These are phyloP conservation scores for Cytospora chrysosperma DNA, from an alignment of 2,329 filamentous ascomycete genomes.

Conservation along the genomic window DNA sequence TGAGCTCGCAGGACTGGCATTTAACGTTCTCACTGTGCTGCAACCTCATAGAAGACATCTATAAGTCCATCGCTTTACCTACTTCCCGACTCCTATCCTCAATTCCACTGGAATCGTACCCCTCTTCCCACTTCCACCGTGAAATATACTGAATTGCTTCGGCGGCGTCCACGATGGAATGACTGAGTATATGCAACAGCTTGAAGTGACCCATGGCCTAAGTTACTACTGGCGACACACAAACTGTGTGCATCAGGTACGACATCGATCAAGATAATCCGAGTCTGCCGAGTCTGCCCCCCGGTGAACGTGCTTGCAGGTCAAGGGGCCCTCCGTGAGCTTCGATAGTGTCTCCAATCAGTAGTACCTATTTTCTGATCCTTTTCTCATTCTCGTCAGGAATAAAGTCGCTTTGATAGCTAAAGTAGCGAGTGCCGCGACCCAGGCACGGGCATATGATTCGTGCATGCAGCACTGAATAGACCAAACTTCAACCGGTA, in stretches of 20 bases:
- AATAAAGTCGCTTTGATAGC: no score
- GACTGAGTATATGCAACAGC: slow-evolving; percentile 59
- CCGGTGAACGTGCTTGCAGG: slow-evolving; percentile 60
- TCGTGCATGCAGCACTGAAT: slow-evolving; percentile 56
- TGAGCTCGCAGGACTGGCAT: no score
- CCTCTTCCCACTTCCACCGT: slow-evolving; percentile 54
- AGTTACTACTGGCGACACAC: slow-evolving; percentile 56
- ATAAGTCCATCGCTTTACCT: background rate
- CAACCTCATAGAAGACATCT: background rate
- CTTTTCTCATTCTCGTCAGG: slow-evolving; percentile 52
- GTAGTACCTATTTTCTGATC: slow-evolving; percentile 46
- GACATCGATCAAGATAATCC: slow-evolving; percentile 58
- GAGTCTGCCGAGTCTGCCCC: slow-evolving; percentile 61
- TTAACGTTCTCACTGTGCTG: background rate
- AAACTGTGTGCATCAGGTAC: slow-evolving; percentile 51
- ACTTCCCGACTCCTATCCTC: background rate
- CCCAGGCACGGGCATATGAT: slow-evolving; percentile 35
- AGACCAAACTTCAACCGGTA: slow-evolving; percentile 60
- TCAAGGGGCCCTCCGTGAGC: slow-evolving; percentile 54
- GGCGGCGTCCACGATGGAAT: slow-evolving; percentile 47
- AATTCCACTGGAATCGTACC: background rate
- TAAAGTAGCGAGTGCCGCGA: slow-evolving; percentile 43
- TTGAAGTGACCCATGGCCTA: slow-evolving; percentile 58
- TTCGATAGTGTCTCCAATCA: slow-evolving; percentile 48
- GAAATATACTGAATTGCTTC: no score